phyloP scores from a whole-genome alignment of 805 yeast species.

The Candida nanaspora region DNA sequence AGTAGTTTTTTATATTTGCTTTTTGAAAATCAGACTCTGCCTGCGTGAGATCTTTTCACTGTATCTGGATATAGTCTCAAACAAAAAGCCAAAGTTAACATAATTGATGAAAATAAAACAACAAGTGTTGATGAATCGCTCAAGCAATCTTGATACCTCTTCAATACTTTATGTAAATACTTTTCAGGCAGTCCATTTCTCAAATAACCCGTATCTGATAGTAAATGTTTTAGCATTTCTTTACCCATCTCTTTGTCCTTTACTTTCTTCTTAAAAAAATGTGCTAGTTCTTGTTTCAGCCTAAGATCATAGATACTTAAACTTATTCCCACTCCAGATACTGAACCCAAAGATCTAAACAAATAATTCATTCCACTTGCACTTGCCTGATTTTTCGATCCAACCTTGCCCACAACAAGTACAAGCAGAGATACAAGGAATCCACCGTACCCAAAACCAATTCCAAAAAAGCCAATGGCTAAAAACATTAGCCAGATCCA shows the following conservation, averaged over 20 bases:
- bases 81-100: constrained; percentile 15
- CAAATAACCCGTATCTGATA: constrained; percentile 19
- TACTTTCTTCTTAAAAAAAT: constrained; percentile 19
- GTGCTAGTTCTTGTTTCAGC: constrained; percentile 23
- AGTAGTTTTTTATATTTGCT: too few relatives aligned
- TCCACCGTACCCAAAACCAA: constrained; percentile 35
- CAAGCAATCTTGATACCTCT: constrained; percentile 20
- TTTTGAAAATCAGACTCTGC: neutral
- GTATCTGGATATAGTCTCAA: constrained; percentile 12
- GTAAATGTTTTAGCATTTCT: constrained; percentile 13
- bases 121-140: constrained; percentile 18
- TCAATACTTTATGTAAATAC: constrained; percentile 21
- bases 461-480: constrained; percentile 20
- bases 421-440: constrained; percentile 32
- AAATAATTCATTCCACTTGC: constrained; percentile 43
- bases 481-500: constrained; percentile 25
- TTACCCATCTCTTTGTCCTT: constrained; percentile 16
- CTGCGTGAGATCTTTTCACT: neutral
- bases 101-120: constrained; percentile 18
- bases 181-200: constrained; percentile 21
- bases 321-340: constrained; percentile 37
- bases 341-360: constrained; percentile 42
- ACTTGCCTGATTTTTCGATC: constrained; percentile 37
- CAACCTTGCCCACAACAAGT: constrained; percentile 37
- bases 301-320: constrained; percentile 29